Evolutionary conservation across 129 eudicot species (phyloP).

Genomic region (Chrysanthemum seticuspe): DNA sequence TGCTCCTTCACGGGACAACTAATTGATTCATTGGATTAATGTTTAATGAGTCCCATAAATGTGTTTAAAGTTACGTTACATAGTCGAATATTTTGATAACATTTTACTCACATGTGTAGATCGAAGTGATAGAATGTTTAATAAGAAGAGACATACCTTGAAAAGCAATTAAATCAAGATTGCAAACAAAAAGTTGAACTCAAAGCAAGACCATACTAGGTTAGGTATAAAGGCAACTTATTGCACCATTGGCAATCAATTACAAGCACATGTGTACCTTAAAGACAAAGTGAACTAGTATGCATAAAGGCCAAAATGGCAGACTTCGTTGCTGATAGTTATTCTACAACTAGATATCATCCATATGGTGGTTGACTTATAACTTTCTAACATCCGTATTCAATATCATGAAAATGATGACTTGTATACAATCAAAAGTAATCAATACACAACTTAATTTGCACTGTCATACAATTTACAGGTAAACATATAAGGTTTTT

Average conservation of each 20-base stretch:
- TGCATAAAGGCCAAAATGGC: not conserved
- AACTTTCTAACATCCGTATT: no score
- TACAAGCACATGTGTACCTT: not conserved
- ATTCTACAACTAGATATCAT: no score
- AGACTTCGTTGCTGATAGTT: no score
- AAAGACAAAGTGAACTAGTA: not conserved
- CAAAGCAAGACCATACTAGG: not conserved
- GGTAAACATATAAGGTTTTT: no score
- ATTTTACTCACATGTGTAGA: not conserved
- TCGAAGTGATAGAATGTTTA: not conserved
- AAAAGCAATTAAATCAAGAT: not conserved
- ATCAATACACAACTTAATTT: no score
- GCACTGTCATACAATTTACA: no score
- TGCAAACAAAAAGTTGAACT: not conserved
- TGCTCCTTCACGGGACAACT: slow-evolving; percentile 33
- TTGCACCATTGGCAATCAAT: not conserved
- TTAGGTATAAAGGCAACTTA: not conserved
- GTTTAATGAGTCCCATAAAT: not conserved
- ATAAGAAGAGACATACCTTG: not conserved
- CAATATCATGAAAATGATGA: no score
- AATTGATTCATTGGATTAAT: not conserved
- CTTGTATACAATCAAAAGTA: no score
- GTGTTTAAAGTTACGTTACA: not conserved
- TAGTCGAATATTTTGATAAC: not conserved
- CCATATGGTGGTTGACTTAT: no score